Percentiles rank a stretch among this genome's conserved stretches.
Evolutionary conservation across 129 eudicot species (phyloP).

Genomic region (Flaveria robusta): DNA sequence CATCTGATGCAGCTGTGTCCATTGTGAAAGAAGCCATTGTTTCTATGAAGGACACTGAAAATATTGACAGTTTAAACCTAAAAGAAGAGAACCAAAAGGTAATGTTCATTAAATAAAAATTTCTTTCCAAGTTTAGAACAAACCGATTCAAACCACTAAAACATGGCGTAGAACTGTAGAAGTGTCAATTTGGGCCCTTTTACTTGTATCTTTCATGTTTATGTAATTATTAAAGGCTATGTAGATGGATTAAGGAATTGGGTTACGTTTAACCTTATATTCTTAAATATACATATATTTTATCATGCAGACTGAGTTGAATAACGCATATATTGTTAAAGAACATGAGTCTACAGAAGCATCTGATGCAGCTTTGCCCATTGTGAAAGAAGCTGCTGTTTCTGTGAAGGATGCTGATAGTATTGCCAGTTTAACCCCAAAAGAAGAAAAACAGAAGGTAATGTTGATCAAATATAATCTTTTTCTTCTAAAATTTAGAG

Average conservation of each 20-base stretch:
- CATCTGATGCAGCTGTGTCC: conserved; percentile 63
- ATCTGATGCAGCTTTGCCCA: conserved; percentile 59
- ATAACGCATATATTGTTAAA: conserved; percentile 43
- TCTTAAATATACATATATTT: neutral
- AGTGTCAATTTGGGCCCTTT: neutral
- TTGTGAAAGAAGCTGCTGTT: conserved; percentile 26
- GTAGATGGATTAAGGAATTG: neutral
- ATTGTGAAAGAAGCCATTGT: conserved; percentile 28
- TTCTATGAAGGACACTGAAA: conserved; percentile 22
- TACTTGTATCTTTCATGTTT: neutral
- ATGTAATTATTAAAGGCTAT: neutral
- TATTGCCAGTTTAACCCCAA: conserved; percentile 8
- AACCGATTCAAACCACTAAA: neutral
- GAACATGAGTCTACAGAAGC: conserved; percentile 66
- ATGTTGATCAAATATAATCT: neutral
- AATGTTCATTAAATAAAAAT: neutral
- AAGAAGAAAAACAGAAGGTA: conserved; percentile 29
- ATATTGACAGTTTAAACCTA: conserved; percentile 1
- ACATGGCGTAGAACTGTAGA: conserved; percentile 13
- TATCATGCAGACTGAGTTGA: conserved; percentile 28
- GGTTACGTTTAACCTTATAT: neutral
- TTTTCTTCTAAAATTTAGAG: neutral
- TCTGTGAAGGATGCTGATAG: conserved; percentile 22
- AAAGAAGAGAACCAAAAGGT: conserved; percentile 30
- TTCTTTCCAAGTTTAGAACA: neutral